Evolutionary conservation across 2,329 filamentous ascomycete genomes (phyloP).

Genomic region (Fusarium aywerte): DNA sequence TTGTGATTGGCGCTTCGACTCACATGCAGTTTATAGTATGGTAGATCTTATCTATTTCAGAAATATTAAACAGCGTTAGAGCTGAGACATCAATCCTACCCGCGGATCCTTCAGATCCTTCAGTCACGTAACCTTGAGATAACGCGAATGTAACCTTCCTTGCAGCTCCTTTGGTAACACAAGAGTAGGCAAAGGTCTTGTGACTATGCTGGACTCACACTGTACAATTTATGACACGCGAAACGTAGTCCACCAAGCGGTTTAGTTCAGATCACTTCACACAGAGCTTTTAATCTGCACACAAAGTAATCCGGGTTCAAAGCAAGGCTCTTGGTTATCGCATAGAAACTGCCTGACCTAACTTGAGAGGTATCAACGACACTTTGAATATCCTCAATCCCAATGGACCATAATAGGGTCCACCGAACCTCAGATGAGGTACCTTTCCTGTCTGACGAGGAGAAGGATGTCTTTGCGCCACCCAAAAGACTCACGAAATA

Average conservation of each 20-base stretch:
- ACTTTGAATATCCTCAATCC: neutral
- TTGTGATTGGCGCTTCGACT: too few species aligned
- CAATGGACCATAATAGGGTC: neutral
- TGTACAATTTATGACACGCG: too few species aligned
- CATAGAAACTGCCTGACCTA: too few species aligned
- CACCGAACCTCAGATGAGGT: neutral
- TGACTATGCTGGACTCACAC: too few species aligned
- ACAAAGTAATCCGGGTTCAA: too few species aligned
- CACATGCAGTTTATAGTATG: neutral
- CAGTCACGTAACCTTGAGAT: neutral
- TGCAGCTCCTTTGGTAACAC: neutral
- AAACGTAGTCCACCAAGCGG: too few species aligned
- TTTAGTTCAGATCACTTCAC: too few species aligned
- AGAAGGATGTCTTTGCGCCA: neutral
- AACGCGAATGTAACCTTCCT: conserved; percentile 1
- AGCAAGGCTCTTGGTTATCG: too few species aligned
- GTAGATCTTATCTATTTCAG: neutral
- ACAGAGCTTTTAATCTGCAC: too few species aligned
- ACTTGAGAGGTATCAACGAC: neutral
- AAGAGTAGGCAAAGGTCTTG: too few species aligned
- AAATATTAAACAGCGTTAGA: neutral
- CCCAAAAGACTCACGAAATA: neutral
- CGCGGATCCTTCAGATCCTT: neutral
- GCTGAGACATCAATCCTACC: neutral
- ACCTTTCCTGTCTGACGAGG: conserved; percentile 2